Conservation (phyloP, 1,139 yeast species). For the Kurtzmaniella quercitrusa region DNA sequence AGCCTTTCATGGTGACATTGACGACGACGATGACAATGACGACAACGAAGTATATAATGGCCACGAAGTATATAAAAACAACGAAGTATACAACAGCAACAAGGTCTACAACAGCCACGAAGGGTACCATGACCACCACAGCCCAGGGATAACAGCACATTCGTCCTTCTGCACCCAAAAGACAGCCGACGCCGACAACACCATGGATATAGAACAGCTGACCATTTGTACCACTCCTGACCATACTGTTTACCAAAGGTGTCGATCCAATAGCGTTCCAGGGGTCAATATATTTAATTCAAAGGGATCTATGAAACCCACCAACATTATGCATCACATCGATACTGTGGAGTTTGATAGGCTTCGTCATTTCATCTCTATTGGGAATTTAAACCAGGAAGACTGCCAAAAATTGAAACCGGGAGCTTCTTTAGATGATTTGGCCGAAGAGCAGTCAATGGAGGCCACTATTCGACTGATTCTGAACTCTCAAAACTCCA, state of each 20-base stretch:
- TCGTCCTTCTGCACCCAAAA: neutral
- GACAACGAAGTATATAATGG: neutral
- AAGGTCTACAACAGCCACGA: neutral
- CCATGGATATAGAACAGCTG: slow-evolving; percentile 5
- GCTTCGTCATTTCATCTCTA: slow-evolving; percentile 23
- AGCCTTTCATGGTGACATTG: slow-evolving; percentile 2
- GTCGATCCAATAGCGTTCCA: slow-evolving; percentile 7
- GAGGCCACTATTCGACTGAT: neutral
- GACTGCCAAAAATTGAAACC: neutral
- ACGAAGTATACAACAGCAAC: too few species aligned
- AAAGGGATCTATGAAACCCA: slow-evolving; percentile 1
- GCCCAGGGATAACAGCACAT: neutral
- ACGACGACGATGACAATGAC: neutral
- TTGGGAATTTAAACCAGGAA: slow-evolving; percentile 4
- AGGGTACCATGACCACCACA: neutral
- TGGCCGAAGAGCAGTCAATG: neutral
- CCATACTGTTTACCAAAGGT: slow-evolving; percentile 9
- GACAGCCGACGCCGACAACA: neutral
- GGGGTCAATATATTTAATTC: slow-evolving; percentile 9
- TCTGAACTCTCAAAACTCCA: neutral
- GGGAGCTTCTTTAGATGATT: neutral
- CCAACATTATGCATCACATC: slow-evolving; percentile 7
- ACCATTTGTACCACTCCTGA: slow-evolving; percentile 15
- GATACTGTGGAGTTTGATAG: slow-evolving; percentile 15
- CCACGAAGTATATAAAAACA: too few species aligned